A percentile compares a stretch with the other conserved stretches of the same genome.
These are phyloP conservation scores for Colletotrichum kahawae DNA, from an alignment of 2,329 filamentous ascomycete species.

Conservation along the genomic window DNA sequence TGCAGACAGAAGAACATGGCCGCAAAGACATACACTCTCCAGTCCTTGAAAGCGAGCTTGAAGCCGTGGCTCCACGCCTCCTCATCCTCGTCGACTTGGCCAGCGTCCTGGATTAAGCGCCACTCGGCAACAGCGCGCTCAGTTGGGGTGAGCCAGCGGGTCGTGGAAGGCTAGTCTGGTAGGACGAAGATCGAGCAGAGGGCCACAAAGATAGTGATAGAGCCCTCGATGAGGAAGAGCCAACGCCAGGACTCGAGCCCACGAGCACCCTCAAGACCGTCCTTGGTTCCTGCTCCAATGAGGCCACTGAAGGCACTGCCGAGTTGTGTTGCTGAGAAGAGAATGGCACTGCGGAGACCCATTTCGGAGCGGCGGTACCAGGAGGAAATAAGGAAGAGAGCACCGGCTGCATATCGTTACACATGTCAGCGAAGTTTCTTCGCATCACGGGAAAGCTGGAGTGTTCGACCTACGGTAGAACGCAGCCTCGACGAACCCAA, in stretches of 20 bases:
- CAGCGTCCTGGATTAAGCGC: constrained; percentile 52
- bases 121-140: constrained; percentile 35
- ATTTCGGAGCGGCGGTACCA: constrained; percentile 51
- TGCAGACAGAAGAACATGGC: background rate
- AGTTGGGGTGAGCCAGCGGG: background rate
- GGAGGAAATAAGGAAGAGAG: constrained; percentile 50
- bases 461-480: background rate
- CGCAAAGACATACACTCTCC: constrained; percentile 32
- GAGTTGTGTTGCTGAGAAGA: constrained; percentile 34
- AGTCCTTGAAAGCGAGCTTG: constrained; percentile 57
- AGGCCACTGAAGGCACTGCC: constrained; percentile 35
- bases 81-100: constrained; percentile 44
- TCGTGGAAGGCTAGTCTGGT: background rate
- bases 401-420: constrained; percentile 42
- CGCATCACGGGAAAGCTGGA: background rate
- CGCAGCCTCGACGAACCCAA: constrained; percentile 59
- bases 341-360: constrained; percentile 42
- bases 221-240: constrained; percentile 53
- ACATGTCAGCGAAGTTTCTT: background rate
- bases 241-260: constrained; percentile 56
- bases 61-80: constrained; percentile 44
- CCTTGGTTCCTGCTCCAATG: constrained; percentile 34
- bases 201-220: constrained; percentile 42
- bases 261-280: constrained; percentile 45
- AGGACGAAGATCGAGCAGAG: constrained; percentile 26